These are phyloP conservation scores for Trametes sp. DNA, from an alignment of 1,284 basidiomycete genomes.

Conservation along the genomic window DNA sequence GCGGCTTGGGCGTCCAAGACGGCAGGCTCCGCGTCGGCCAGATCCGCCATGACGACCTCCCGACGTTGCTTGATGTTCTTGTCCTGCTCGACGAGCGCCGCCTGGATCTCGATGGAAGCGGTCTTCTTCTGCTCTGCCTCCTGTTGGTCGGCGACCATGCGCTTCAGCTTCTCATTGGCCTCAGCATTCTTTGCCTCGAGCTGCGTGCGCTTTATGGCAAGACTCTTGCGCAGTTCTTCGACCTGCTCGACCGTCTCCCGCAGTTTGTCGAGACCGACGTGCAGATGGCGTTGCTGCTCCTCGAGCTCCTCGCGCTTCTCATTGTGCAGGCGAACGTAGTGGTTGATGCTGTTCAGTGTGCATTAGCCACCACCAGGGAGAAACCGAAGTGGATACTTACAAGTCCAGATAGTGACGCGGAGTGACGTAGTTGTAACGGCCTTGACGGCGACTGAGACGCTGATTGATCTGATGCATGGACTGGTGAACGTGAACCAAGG, in stretches of 20 bases:
- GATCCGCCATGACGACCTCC: constrained; percentile 91
- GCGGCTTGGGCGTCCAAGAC: constrained; percentile 95
- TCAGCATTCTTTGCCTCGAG: constrained; percentile 93
- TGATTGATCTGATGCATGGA: constrained; percentile 91
- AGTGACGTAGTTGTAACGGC: constrained; percentile 96
- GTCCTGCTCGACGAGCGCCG: constrained; percentile 92
- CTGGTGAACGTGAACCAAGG: constrained; percentile 92
- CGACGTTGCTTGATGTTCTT: constrained; percentile 88
- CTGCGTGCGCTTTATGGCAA: constrained; percentile 94
- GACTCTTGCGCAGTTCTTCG: constrained; percentile 93
- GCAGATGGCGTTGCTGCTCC: constrained; percentile 98
- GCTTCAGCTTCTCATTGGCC: constrained; percentile 96
- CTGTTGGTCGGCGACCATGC: constrained; percentile 99
- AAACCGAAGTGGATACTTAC: constrained; percentile 60
- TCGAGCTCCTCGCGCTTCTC: constrained; percentile 99
- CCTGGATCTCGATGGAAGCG: constrained; percentile 96
- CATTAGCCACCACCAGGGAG: constrained; percentile 26
- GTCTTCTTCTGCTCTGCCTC: constrained; percentile 98
- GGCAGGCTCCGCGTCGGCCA: constrained; percentile 98
- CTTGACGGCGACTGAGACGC: constrained; percentile 89
- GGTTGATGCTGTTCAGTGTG: constrained; percentile 78
- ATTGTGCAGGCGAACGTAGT: constrained; percentile 95
- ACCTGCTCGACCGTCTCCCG: constrained; percentile 96
- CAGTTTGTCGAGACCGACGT: constrained; percentile 98
- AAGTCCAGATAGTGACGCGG: constrained; percentile 99